Base-by-base conservation (phyloP, 306 rosid species). In the Cicer yamashitae region DNA sequence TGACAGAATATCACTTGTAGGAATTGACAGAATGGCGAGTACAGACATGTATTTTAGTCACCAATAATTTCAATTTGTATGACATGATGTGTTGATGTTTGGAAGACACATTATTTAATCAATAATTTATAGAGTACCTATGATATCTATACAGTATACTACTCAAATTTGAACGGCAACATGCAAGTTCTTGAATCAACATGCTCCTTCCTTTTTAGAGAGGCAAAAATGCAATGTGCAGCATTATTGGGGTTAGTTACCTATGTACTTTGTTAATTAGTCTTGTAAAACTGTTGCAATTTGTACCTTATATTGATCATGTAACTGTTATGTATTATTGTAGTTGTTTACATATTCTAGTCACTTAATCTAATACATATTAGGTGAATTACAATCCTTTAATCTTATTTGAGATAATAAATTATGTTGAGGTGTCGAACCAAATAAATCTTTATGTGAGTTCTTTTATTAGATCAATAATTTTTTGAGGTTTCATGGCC, bases 1-100 rank as follows among this genome's bases (percentile, higher is more conserved):
- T 58, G 96, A 92, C 77, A 84, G 84, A 73, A 61, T 90, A 56
- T 84, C 87, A 4, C 96, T 91, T 30, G 17, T 82, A 43, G 97
- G 97, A 58, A 78, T 84, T 0, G 93, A 82, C 74, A 83, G 87
- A 74, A 89, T 91, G 93, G 64, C 43, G 0, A 85, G 93, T 77
- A 81, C 78, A 9, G 87, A 86, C 58, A 90, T 94, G 89, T 66
- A 61, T 79, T 94, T 91, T 87, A 69, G 45, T 70, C 85, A 79
- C 34, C 30, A 81, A 45, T 37, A 73, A 82, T 53, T 68, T 73
- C 20, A 73, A 81, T 58, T 54, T 73, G 58, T 50, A 74, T 68
- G 67, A 57, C 48, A 70, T 54, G 73, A 54, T 70, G 69, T 22
- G 38, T 54, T 70, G 70, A 47, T 73, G 63, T 44, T 68, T 50